Base-by-base conservation (phyloP, 2,329 filamentous ascomycete genomes). In the Stromatinia cepivora region DNA sequence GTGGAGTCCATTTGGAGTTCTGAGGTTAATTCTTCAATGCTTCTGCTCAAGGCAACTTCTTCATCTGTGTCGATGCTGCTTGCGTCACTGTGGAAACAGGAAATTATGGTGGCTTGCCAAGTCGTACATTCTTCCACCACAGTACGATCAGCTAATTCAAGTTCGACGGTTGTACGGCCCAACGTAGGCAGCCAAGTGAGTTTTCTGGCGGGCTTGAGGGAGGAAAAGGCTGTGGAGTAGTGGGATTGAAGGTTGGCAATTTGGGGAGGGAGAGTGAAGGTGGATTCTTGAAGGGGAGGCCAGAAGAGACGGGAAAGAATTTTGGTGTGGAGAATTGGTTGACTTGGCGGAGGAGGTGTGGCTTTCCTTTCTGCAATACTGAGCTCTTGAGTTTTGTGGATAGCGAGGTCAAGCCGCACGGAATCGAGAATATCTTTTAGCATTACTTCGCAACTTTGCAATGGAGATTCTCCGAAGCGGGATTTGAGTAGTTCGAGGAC, bases 391-490 rank as follows among this genome's bases (percentile, higher is more conserved):
- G 82, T 82, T 69, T 84, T 85, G 54, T 88, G 83, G 59, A 97
- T 88, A 17, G 85, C 82, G 10, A 84, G 81, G 77, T 97, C 92
- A 70, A 96, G 87, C 54, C 87, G 86, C 71, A 86, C 85, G 1
- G 93, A 97, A 76, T 97, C 94, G 73, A 91, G 86, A 48, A 98
- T 91, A 78, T 99, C 95, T 72, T 91, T 92, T 69, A 99, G 87
- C 95, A 99, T 99, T 76, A 99, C 95, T 78, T 99, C 94, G 79
- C 94, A 97, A 62, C 92, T 92, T 78, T 98, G 95, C 58, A 99
- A 82, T 22, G 92, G 89, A 39, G 87, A 85, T 73, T 97, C 93
- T 34, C 94, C 94, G 69, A 97, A 94, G 11, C 94, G 89, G 71
- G 92, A 86, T 81, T 97, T 97, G 70, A 99, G 85, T 13, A 98